Conservation (phyloP, 176 grass and related monocot species). For the Carex pumila region DNA sequence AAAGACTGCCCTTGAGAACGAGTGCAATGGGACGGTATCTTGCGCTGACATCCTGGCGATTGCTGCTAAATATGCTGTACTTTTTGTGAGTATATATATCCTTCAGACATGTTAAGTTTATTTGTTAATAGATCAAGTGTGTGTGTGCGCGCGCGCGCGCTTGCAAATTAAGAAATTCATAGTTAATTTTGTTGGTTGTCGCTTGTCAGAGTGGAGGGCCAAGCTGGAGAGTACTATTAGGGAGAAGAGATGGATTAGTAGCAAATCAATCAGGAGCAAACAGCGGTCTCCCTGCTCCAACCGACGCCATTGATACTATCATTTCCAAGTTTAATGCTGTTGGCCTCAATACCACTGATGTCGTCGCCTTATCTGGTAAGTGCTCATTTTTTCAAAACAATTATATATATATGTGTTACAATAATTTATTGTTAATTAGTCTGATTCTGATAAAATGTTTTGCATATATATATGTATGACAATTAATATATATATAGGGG, state of each 20-base stretch:
- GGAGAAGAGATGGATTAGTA: slow-evolving; percentile 51
- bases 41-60: slow-evolving; percentile 64
- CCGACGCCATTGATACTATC: slow-evolving; percentile 28
- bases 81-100: slow-evolving; percentile 27
- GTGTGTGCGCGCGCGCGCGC: too few species aligned
- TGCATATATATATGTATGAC: not conserved
- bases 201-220: slow-evolving; percentile 46
- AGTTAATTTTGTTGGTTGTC: not conserved
- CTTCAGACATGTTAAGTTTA: too few species aligned
- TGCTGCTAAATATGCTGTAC: slow-evolving; percentile 52
- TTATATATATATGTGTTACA: too few species aligned
- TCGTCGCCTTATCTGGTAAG: slow-evolving; percentile 60
- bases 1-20: slow-evolving; percentile 60
- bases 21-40: slow-evolving; percentile 47
- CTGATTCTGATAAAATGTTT: not conserved
- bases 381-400: not conserved
- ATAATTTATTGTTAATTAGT: not conserved
- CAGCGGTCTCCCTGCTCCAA: slow-evolving; percentile 46
- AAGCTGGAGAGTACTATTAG: slow-evolving; percentile 38
- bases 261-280: slow-evolving; percentile 64
- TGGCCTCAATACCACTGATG: slow-evolving; percentile 54
- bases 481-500: slow-evolving; percentile 26
- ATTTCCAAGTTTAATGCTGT: slow-evolving; percentile 30
- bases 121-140: too few species aligned
- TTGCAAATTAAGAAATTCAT: too few species aligned